Base-by-base conservation (phyloP, 371 early-diverging fungal genomes). In the Chytridium lagenaria region DNA sequence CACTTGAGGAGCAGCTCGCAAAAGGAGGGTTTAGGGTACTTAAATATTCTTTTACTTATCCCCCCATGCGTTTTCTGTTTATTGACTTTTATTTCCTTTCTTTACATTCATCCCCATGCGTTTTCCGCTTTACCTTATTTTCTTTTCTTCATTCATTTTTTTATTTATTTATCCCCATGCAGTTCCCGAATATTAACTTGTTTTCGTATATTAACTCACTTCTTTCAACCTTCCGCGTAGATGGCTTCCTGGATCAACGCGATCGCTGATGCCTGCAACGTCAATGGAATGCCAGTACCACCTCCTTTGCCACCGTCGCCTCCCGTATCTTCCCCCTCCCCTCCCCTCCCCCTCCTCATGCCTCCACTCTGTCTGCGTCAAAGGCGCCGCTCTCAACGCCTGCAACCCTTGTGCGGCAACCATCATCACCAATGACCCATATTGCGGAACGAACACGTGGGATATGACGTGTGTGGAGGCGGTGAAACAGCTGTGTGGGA, bases 241-340 rank as follows among this genome's bases (percentile, higher is more conserved):
- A 51, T 76, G 34, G 76, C 76, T 2, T 67, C 76, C n/a, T 76
- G 76, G 76, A 22, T 76, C 30, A 76, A 76, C 72, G 38, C 50
- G 33, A 72, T 76, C 50, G 76, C 76, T 15, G 76, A 71, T 26
- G 44, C 37, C 34, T 76, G 74, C n/a, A n/a, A n/a, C n/a, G n/a
- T n/a, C n/a, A n/a, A n/a, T n/a, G n/a, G n/a, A n/a, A n/a, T n/a
- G n/a, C n/a, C n/a, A n/a, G n/a, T n/a, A n/a, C n/a, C n/a, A n/a
- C n/a, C 44, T 30, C 34, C 50, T 12, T 31, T 30, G 5, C 26
- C 57, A 55, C 57, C 26, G 23, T 10, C 57, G n/a, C n/a, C n/a
- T n/a, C n/a, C n/a, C n/a, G n/a, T n/a, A n/a, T n/a, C 57, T 23
- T 30, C 22, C 57, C 57, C 57, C 57, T 7, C 19, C 63, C 36